phyloP scores from a whole-genome alignment of 352 stramenopile genomes.

The Blastocystis sp. region DNA sequence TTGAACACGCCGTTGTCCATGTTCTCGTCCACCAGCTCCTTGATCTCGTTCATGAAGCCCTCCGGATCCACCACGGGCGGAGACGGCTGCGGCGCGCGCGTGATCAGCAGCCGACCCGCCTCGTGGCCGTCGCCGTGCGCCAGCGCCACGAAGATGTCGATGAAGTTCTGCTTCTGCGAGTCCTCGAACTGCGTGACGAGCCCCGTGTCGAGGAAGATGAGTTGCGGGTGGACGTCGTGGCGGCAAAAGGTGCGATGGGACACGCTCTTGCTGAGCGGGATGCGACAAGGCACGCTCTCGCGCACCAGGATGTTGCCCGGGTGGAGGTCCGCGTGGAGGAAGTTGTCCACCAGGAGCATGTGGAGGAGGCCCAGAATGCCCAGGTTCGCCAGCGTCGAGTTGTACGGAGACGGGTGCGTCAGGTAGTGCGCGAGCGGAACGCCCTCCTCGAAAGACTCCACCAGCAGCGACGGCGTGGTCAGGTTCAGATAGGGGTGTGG shows the following conservation, averaged over 20 bases:
- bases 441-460: constrained; percentile 52
- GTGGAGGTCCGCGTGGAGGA: constrained; percentile 74
- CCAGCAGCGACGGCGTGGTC: constrained; percentile 17
- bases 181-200: constrained; percentile 56
- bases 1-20: constrained; percentile 69
- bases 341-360: constrained; percentile 79
- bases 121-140: constrained; percentile 50
- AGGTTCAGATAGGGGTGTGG: constrained; percentile 50
- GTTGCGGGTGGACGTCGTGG: constrained; percentile 31
- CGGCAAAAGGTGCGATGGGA: background rate
- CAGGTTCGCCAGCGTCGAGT: constrained; percentile 24
- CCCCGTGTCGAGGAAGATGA: constrained; percentile 65
- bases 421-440: constrained; percentile 16
- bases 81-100: constrained; percentile 61
- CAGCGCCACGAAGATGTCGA: constrained; percentile 67
- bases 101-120: constrained; percentile 33
- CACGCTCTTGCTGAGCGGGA: constrained; percentile 27
- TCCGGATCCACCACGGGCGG: constrained; percentile 62
- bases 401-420: constrained; percentile 26
- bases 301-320: constrained; percentile 70
- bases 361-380: constrained; percentile 76
- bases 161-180: constrained; percentile 68
- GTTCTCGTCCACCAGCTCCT: constrained; percentile 63
- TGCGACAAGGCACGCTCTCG: constrained; percentile 45
- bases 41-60: constrained; percentile 59